A percentile compares a stretch with the other conserved stretches of the same genome.
Conservation (phyloP, 2,329 filamentous ascomycete species). For the Sporothrix protearum region DNA sequence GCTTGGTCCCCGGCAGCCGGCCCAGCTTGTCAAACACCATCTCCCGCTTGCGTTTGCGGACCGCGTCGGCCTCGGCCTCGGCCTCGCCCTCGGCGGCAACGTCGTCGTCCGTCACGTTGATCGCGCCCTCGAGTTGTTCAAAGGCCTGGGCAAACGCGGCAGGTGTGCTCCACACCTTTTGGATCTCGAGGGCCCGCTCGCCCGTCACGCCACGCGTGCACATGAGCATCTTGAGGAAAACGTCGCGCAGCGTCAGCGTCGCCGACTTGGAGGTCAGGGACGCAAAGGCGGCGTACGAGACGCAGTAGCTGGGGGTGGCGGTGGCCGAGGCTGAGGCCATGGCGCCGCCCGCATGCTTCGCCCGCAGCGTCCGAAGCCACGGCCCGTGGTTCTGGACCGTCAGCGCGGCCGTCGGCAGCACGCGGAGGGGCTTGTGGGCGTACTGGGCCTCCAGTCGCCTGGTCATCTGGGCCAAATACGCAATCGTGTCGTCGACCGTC, state of each 20-base stretch:
- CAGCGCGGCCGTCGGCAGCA: conserved; percentile 65
- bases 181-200: conserved; percentile 76
- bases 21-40: conserved; percentile 58
- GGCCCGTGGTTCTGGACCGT: conserved; percentile 64
- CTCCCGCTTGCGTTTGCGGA: conserved; percentile 55
- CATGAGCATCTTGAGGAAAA: conserved; percentile 85
- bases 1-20: conserved; percentile 63
- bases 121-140: conserved; percentile 49
- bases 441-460: conserved; percentile 63
- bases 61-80: conserved; percentile 41
- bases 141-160: conserved; percentile 68
- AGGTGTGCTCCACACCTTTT: conserved; percentile 73
- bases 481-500: conserved; percentile 73
- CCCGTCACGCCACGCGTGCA: conserved; percentile 70
- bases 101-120: neutral
- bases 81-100: conserved; percentile 34
- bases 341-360: conserved; percentile 10
- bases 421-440: conserved; percentile 51
- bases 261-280: conserved; percentile 72
- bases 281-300: conserved; percentile 69
- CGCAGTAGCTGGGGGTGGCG: conserved; percentile 45
- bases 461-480: conserved; percentile 71
- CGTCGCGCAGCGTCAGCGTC: conserved; percentile 66
- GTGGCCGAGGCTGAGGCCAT: conserved; percentile 26
- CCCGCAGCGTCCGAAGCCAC: conserved; percentile 56